Base-by-base conservation (phyloP, 2,329 filamentous ascomycete genomes). In the Nemania serpens region DNA sequence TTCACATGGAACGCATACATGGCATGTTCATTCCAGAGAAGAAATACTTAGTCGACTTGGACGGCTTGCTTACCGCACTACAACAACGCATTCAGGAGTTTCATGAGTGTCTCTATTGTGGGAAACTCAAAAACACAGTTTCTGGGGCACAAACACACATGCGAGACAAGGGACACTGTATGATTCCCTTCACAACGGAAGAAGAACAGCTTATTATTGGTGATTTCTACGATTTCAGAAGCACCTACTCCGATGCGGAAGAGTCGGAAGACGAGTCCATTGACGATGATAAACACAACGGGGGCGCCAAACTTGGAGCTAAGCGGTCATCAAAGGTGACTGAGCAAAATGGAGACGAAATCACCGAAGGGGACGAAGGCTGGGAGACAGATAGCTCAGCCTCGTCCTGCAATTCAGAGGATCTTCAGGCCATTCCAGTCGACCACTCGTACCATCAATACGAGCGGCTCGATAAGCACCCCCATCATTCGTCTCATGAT, bases 1-100 rank as follows among this genome's bases (percentile, higher is more conserved):
- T 87, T 42, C 95, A 99, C 74, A 99, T 99, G 95, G 88, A 90
- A 73, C 90, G 91, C 62, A 88, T 89, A 70, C 95, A 99, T 74
- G 92, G 94, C 79, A 93, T 97, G 87, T 97, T 98, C 76, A 89
- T 99, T 63, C 95, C 95, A 0, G 95, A 99, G 75, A 90, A 88
- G 76, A 80, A 88, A 34, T 99, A 92, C 70, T 79, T 99, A 2
- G 87, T 90, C 4, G 86, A 99, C 70, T 75, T 95, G 2, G 89
- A 96, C 63, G 93, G 93, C 1, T 80, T 99, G 51, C 78, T 99
- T 62, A 82, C 83, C 55, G 88, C 93, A 64, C 82, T 99, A 13
- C 88, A 92, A 71, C 83, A 88, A 65, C 96, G 93, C 68, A 88
- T 99, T 42, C 84, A 88, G 63, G 85, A 92, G 61, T 86, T 89